A percentile compares a stretch with the other conserved stretches of the same genome.
These are phyloP conservation scores for Solanum appendiculatum DNA, from an alignment of 257 asterid genomes.

Conservation along the genomic window DNA sequence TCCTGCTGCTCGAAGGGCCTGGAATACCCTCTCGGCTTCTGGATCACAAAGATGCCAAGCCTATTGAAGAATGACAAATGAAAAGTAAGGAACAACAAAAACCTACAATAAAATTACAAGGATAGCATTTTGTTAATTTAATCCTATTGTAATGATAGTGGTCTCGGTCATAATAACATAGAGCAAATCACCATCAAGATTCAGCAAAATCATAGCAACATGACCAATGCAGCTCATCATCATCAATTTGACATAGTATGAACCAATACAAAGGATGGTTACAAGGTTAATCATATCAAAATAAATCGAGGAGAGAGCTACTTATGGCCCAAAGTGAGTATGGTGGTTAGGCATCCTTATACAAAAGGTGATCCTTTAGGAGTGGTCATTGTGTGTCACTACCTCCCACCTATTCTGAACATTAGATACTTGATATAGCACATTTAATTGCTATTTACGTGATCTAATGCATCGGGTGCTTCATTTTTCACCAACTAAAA, in stretches of 20 bases:
- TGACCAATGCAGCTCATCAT: background rate
- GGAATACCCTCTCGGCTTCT: constrained; percentile 47
- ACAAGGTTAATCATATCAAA: too few relatives aligned
- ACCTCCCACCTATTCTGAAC: too few relatives aligned
- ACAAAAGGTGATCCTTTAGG: too few relatives aligned
- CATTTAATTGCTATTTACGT: too few relatives aligned
- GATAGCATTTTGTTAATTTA: background rate
- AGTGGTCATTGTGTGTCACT: too few relatives aligned
- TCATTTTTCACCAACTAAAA: too few relatives aligned
- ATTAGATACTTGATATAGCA: too few relatives aligned
- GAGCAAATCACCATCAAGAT: background rate
- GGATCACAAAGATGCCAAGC: constrained; percentile 16
- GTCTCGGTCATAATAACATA: background rate
- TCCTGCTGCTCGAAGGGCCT: background rate
- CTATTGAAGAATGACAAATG: background rate
- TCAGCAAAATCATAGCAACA: background rate
- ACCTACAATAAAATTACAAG: background rate
- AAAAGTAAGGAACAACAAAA: background rate
- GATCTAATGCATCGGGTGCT: too few relatives aligned
- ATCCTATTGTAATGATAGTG: background rate
- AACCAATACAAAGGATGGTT: too few relatives aligned
- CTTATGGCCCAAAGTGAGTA: too few relatives aligned
- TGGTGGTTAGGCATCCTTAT: too few relatives aligned
- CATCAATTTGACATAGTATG: background rate
- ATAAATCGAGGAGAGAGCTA: too few relatives aligned